Base-by-base conservation (phyloP, 1,284 basidiomycete genomes). In the Pulveroboletus sp. region DNA sequence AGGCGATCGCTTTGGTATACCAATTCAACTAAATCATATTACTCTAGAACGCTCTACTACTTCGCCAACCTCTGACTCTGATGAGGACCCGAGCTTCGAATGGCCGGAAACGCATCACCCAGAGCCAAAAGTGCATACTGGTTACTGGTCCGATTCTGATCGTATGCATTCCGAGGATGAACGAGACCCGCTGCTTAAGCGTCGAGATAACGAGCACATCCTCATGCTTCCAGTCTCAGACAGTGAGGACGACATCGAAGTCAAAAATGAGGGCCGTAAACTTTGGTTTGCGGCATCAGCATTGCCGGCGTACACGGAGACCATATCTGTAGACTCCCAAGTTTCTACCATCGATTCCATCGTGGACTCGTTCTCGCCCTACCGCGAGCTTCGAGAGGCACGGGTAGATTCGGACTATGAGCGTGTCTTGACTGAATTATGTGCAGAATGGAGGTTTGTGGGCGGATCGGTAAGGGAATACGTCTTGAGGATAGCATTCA, bases 301-400 rank as follows among this genome's bases (percentile, higher is more conserved):
- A 12, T 63, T 78, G 2, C 76, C 77, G 8, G 59, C 62, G 5
- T 77, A 83, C 50, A 77, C 73, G 3, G 78, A 78, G 50, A 71
- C 73, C 33, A 68, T 77, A 25, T 67, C 65, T 10, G 56, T 74
- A 2, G 65, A 67, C 11, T 63, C 66, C 9, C 61, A 58, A 62
- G 9, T 68, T 65, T 75, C 75, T 14, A 49, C 72, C 52, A 52
- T 72, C 38, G 80, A 84, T 62, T 64, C 71, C 5, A 42, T 78
- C 2, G 62, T 87, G 2, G 76, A 81, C 20, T 67, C 74, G 1
- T 81, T 87, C 58, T 81, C 85, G 0, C 74, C 80, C 45, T 87
- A 86, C 55, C 70, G 72, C 3, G 84, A 55, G 50, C 68, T 89
- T 49, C 73, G 75, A 42, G 72, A 76, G 33, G 85, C 84, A 1